Evolutionary conservation across 2,329 filamentous ascomycete genomes (phyloP), one percentile per base, ranked within the genome.

Genomic region (Cordyceps pruinosa): DNA sequence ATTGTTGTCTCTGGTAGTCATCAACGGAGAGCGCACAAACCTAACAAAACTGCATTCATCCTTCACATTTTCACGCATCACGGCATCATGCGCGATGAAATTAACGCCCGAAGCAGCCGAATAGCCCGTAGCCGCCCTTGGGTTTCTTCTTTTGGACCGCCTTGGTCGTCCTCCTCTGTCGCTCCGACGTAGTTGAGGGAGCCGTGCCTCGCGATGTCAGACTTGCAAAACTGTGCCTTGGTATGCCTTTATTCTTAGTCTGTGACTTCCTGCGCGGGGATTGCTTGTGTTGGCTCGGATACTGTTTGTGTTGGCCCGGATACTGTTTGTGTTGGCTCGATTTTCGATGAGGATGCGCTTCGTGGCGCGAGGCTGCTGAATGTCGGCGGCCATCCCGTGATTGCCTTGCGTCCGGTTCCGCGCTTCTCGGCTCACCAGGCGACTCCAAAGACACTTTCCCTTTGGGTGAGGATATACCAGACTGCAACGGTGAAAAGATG

Each of bases 51-150:
- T 45, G 28, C 17, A 35, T 25, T n/a, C 41, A n/a, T 19, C 7
- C 17, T 45, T 26, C 30, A 23, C 39, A 35, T n/a, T 9, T n/a
- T 25, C 8, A 15, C 17, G 21, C 39, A 45, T 45, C 13, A 6
- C 21, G n/a, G 48, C 25, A 23, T 21, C 2, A 12, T 28, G 21
- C 34, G 19, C 35, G 8, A 23, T 19, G 8, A 13, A 34, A 19
- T 57, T 19, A 57, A 17, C 41, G n/a, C 19, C 47, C 48, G 17
- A 57, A 41, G 23, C 56, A 57, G 30, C 56, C 34, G 26, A 51
- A 52, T 19, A 52, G 28, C 7, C 32, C 41, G 7, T 46, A 47
- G 13, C 48, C 15, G 32, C 47, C 47, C 5, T 41, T 52, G 21
- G 47, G 10, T 42, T 41, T 50, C 23, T 34, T 57, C 5, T 34